Base-by-base conservation (phyloP, 306 rosid genomes). In the Echinosophora koreensis region DNA sequence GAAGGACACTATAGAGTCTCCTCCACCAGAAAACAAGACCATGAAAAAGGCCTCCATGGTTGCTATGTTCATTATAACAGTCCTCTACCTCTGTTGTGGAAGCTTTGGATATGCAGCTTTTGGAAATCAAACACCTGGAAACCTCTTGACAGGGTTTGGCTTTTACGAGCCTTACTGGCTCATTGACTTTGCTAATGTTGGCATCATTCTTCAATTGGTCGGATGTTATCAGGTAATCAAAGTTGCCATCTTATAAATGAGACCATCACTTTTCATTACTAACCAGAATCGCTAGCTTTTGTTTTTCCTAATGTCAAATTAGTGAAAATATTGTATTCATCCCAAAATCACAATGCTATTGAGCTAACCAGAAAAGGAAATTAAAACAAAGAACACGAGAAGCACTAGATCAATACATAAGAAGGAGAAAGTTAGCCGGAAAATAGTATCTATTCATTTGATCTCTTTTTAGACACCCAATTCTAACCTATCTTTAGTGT, bases 81-180 rank as follows among this genome's bases (percentile, higher is more conserved):
- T 86, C 79, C 92, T 94, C 90, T 92, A 90, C 85, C 91, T 94
- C 6, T 92, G 92, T 32, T 94, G 96, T 47, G 93, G 90, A 47
- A 87, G 93, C 87, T 92, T 94, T 14, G 97, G 98, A 70, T 94
- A 89, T 69, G 96, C 97, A 12, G 96, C 98, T 78, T 94, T 94
- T 54, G 98, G 98, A 57, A 67, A 78, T 65, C 78, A 76, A 30
- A 90, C 97, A 0, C 98, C 98, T 0, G 98, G 98, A 41, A 94
- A 94, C 78, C 92, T 92, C 77, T 84, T 94, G 79, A 86, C 94
- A 11, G 98, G 94, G 38, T 87, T 92, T 51, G 96, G 97, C 2
- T 94, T 90, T 70, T 94, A 86, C 2, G 93, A 92, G 56, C 98
- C 94, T 44, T 89, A 77, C 38, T 94, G 97, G 98, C 97, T 94